Conservation (phyloP, 805 yeast genomes). For the Candida chilensis region DNA sequence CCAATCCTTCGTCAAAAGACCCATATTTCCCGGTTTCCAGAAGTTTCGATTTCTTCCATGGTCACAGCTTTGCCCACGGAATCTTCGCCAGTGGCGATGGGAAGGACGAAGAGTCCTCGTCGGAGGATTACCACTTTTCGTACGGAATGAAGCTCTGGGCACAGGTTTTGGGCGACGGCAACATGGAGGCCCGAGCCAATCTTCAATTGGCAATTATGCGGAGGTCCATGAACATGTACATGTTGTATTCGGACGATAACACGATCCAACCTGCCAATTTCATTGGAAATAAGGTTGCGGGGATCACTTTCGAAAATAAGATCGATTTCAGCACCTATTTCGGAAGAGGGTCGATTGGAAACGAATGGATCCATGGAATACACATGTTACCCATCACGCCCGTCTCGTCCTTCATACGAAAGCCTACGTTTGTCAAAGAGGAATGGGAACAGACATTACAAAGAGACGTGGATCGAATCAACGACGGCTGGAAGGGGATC, state of each 20-base stretch:
- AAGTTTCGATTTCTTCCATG: slow-evolving; percentile 67
- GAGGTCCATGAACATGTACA: slow-evolving; percentile 45
- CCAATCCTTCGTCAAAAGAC: slow-evolving; percentile 49
- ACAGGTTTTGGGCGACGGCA: slow-evolving; percentile 37
- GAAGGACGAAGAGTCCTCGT: slow-evolving; percentile 64
- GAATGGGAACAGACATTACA: slow-evolving; percentile 53
- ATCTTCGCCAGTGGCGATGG: slow-evolving; percentile 66
- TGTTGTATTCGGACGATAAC: slow-evolving; percentile 45
- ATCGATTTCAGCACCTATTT: slow-evolving; percentile 68
- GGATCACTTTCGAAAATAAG: slow-evolving; percentile 67
- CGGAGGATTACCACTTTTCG: slow-evolving; percentile 67
- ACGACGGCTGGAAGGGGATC: slow-evolving; percentile 68
- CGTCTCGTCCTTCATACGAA: slow-evolving; percentile 50
- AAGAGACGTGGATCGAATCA: slow-evolving; percentile 34
- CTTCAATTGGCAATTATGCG: slow-evolving; percentile 54
- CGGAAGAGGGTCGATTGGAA: slow-evolving; percentile 47
- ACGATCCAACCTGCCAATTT: slow-evolving; percentile 45
- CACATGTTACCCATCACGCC: slow-evolving; percentile 74
- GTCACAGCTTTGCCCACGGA: slow-evolving; percentile 78
- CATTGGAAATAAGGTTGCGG: slow-evolving; percentile 59
- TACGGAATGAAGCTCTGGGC: slow-evolving; percentile 66
- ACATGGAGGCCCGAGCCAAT: slow-evolving; percentile 45
- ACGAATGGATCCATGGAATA: slow-evolving; percentile 69
- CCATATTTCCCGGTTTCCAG: slow-evolving; percentile 55
- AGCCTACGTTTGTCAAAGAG: slow-evolving; percentile 42